Evolutionary conservation across 2,329 filamentous ascomycete species (phyloP), one percentile per base, ranked within the genome.

Genomic region (Colletotrichum eleusines): DNA sequence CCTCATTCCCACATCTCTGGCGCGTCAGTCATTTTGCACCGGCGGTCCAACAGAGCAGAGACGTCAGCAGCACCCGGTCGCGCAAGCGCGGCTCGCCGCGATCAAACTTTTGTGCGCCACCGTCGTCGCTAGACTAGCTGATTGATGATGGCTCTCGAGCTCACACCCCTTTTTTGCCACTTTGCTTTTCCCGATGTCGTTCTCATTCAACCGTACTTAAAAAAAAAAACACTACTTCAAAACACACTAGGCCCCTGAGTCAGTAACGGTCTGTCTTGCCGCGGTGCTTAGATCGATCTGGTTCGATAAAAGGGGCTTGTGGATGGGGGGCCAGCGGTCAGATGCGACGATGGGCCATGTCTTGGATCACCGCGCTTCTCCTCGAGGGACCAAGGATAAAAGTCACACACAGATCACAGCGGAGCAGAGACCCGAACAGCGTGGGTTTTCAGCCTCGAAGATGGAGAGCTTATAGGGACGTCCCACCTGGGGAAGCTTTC

Each of bases 401-500:
- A 48, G 26, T 20, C 7, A n/a, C n/a, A n/a, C 58, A 48, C 42
- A 14, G 42, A 50, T 20, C 14, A 35, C 42, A 26, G 42, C 35
- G 58, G 58, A 18, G 28, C 26, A 31, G 23, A 26, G 23, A 42
- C 18, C 5, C n/a, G n/a, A n/a, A n/a, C n/a, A n/a, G n/a, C n/a
- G n/a, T n/a, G n/a, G n/a, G n/a, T n/a, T n/a, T n/a, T n/a, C n/a
- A n/a, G n/a, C n/a, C n/a, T n/a, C n/a, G n/a, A n/a, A n/a, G n/a
- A n/a, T n/a, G n/a, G n/a, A n/a, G n/a, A n/a, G n/a, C n/a, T n/a
- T n/a, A n/a, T n/a, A n/a, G n/a, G n/a, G n/a, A n/a, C n/a, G n/a
- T n/a, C n/a, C 46, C 59, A n/a, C 44, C 59, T 53, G 46, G 46
- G 59, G 31, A 31, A 40, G 31, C 46, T 35, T n/a, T 31, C 59